Evolutionary conservation across 768 basidiomycete species (phyloP), one percentile per base, ranked within the genome.

Genomic region (Hydnomerulius pinastri): DNA sequence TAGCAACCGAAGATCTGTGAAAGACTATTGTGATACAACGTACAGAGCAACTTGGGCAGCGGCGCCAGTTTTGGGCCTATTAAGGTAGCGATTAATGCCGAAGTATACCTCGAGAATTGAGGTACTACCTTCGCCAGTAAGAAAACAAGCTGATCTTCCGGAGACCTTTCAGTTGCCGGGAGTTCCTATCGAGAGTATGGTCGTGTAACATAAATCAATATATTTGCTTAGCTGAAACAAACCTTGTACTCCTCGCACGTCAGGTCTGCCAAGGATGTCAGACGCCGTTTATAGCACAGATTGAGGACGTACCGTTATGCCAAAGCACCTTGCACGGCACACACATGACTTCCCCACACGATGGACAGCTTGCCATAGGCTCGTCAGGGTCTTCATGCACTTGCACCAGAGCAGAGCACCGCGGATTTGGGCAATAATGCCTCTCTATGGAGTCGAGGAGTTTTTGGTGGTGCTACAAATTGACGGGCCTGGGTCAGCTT

Each of bases 11-110:
- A 24, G 13, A 13, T 17, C 23, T 24, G 15, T 5, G 3, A 15
- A 24, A 1, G 20, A n/a, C n/a, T n/a, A 11, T 28, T 25, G 11
- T 15, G 17, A 4, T 12, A 25, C 5, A 12, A 32, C 48, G 41
- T 29, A 50, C 48, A 20, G 48, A 41, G 25, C 55, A 65, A 40
- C 32, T 77, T 37, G 73, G 71, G 54, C 74, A 76, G 11, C 73
- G 69, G 43, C 71, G 65, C 74, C 74, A 76, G 2, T 68, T 63
- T 38, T 69, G 59, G 8, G 68, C 73, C 71, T 74, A 21, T n/a
- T 2, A 18, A 15, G 30, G 25, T 17, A 9, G 10, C 24, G 20
- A 17, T 50, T 25, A 46, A 27, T 11, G 15, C 24, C 12, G 4
- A 35, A 29, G n/a, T 48, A 43, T 24, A 23, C 15, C n/a, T 28